A percentile compares a stretch with the other conserved stretches of the same genome.
Evolutionary conservation across 108 stramenopile species (phyloP).

Genomic region (Skeletonema costatum): DNA sequence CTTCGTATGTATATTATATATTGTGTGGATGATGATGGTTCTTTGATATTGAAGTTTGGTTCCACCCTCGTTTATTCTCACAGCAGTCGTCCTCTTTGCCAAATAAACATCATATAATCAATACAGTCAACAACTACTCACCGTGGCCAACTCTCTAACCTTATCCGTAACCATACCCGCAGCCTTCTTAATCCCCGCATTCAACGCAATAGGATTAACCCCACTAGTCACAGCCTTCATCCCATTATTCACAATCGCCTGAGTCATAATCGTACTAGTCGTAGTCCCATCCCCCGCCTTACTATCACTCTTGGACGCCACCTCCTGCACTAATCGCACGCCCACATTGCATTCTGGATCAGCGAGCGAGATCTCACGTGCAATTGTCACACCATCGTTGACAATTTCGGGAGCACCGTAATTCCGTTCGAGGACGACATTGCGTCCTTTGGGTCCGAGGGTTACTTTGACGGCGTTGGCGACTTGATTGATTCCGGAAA

Average conservation of each 20-base stretch:
- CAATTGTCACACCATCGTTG: conserved; percentile 97
- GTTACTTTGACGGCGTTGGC: conserved; percentile 98
- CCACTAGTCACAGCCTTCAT: conserved; percentile 92
- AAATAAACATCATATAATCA: neutral
- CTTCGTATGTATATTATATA: conserved; percentile 36
- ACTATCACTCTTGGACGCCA: conserved; percentile 92
- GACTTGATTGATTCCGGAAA: conserved; percentile 93
- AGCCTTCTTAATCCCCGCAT: conserved; percentile 88
- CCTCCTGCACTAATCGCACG: conserved; percentile 92
- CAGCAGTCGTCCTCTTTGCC: neutral
- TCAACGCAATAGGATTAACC: conserved; percentile 93
- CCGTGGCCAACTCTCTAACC: conserved; percentile 80
- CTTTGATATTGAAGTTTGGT: too few relatives aligned
- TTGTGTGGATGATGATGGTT: too few relatives aligned
- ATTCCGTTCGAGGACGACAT: conserved; percentile 94
- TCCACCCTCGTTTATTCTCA: neutral
- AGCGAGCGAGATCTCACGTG: conserved; percentile 80
- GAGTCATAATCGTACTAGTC: conserved; percentile 95
- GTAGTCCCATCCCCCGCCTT: conserved; percentile 99
- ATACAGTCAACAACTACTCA: conserved; percentile 34
- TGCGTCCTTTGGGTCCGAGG: conserved; percentile 96
- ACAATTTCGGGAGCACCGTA: conserved; percentile 98
- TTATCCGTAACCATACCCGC: conserved; percentile 74
- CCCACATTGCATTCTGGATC: conserved; percentile 95
- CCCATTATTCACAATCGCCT: conserved; percentile 95